phyloP scores from a whole-genome alignment of 371 early-diverging fungal species.

The Mortierella sp. region DNA sequence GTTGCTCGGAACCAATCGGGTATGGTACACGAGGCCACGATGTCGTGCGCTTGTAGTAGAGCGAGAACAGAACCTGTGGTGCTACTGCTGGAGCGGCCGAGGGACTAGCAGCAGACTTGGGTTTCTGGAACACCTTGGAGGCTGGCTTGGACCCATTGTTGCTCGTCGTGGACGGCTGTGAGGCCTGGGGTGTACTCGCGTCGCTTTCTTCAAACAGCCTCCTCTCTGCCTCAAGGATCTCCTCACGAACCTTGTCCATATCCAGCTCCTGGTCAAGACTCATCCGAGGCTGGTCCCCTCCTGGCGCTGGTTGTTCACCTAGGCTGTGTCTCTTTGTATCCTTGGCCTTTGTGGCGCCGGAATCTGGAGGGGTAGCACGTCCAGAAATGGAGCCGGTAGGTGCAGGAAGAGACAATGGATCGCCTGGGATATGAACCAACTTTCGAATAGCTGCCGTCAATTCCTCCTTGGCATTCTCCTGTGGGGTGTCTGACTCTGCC shows the following conservation, averaged over 20 bases:
- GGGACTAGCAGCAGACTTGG: slow-evolving; percentile 20
- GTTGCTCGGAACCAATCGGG: slow-evolving; percentile 27
- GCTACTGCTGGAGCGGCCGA: slow-evolving; percentile 14
- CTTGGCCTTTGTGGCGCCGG: not conserved
- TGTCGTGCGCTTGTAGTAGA: slow-evolving; percentile 61
- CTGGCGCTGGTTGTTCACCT: slow-evolving; percentile 9
- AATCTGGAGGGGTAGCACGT: too few relatives aligned
- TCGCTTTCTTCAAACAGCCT: slow-evolving; percentile 49
- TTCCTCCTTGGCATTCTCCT: slow-evolving; percentile 40
- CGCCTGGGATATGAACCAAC: slow-evolving; percentile 49
- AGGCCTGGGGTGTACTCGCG: slow-evolving; percentile 21
- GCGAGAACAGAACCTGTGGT: slow-evolving; percentile 44
- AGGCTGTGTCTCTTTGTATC: slow-evolving; percentile 1
- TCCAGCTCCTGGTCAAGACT: slow-evolving; percentile 53
- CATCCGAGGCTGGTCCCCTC: slow-evolving; percentile 42
- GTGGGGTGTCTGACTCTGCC: slow-evolving; percentile 38
- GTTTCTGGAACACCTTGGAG: slow-evolving; percentile 26
- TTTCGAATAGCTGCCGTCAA: slow-evolving; percentile 48
- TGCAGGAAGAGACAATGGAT: slow-evolving; percentile 35
- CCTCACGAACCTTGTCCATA: slow-evolving; percentile 48
- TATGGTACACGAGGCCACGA: slow-evolving; percentile 49
- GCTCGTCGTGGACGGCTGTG: slow-evolving; percentile 39
- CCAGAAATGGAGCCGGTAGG: slow-evolving; percentile 7
- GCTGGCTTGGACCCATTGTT: slow-evolving; percentile 19
- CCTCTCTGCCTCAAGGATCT: slow-evolving; percentile 49